Base-by-base conservation (phyloP, 2,329 filamentous ascomycete genomes). In the Botrytis tulipae region DNA sequence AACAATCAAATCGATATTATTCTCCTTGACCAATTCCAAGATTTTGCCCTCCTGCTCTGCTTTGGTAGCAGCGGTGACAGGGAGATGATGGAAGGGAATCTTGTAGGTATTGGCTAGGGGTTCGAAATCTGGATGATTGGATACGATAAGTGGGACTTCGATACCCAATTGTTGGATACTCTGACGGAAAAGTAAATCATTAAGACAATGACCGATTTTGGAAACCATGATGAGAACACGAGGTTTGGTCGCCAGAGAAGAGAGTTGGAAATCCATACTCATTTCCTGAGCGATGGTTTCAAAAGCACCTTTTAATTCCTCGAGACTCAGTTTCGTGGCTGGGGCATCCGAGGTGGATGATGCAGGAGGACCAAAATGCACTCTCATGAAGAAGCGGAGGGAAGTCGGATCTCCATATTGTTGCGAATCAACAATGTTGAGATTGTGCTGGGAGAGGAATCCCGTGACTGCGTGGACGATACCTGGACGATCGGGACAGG, bases 151-250 rank as follows among this genome's bases (percentile, higher is more conserved):
- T 6, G 92, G 92, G 70, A 95, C 86, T 37, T 94, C 92, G 77
- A 95, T 91, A 79, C 74, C 72, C 71, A 96, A 86, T 83, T 95
- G 92, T 63, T 89, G 89, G 29, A 90, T 91, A 82, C 91, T 91
- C 80, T 91, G 88, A 73, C 93, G 90, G 89, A 94, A 96, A 54
- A 96, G 87, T 67, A 96, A 85, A 83, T 95, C 92, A 83, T 95
- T 95, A 71, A 95, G 86, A 82, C 93, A 95, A 85, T 95, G 93
- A 14, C 93, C 93, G 79, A 94, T 95, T 85, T 95, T 95, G 79
- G 92, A 95, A 44, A 95, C 93, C 93, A 96, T 95, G 85, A 96
- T 93, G 78, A 96, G 85, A 67, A 95, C 91, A 77, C 90, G 88
- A 73, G 91, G 90, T 84, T 94, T 94, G 79, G 90, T 86, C 68